Base-by-base conservation (phyloP, 345 rosid species). In the Eucalyptus coolabah region DNA sequence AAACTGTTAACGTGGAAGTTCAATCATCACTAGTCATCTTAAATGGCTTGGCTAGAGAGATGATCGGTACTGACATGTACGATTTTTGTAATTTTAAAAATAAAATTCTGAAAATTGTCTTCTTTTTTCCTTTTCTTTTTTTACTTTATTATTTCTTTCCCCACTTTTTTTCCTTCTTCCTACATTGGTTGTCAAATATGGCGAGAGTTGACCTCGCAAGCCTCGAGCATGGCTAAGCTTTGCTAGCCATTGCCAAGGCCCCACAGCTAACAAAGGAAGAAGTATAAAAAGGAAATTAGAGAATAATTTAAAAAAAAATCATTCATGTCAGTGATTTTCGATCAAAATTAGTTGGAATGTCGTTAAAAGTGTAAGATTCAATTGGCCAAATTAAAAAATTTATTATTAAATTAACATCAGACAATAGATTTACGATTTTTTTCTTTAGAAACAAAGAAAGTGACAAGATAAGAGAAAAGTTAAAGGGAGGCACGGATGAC, bases 251-350 rank as follows among this genome's bases (percentile, higher is more conserved):
- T 6, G 14, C 8, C 5, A 2, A 72, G 28, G 26, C 26, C 15
- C 7, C 1, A 2, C 8, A 23, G 1, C 28, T 4, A 19, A 6
- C 9, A 0, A 8, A 37, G 8, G 83, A 72, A 72, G 16, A 72
- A 72, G 19, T 10, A 37, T 6, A 21, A 7, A 24, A 37, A 77
- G 4, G 16, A 37, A 77, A 72, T 12, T 26, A 60, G 15, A 28
- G n/a, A 60, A 63, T 12, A 60, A n/a, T 14, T 14, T n/a, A 5
- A 65, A 2, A 14, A 30, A 24, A 65, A 65, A 65, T 14, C 45
- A 19, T 19, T 4, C 3, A 72, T 6, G 13, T 37, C 0, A 9
- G 0, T 19, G 4, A 18, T 19, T 72, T 72, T 21, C 2, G 0
- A 2, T 10, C 3, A 19, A 72, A 21, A 37, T 10, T 72, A 1